These are phyloP conservation scores for Colletotrichum limetticola DNA, from an alignment of 2,329 filamentous ascomycete species.

Conservation along the genomic window DNA sequence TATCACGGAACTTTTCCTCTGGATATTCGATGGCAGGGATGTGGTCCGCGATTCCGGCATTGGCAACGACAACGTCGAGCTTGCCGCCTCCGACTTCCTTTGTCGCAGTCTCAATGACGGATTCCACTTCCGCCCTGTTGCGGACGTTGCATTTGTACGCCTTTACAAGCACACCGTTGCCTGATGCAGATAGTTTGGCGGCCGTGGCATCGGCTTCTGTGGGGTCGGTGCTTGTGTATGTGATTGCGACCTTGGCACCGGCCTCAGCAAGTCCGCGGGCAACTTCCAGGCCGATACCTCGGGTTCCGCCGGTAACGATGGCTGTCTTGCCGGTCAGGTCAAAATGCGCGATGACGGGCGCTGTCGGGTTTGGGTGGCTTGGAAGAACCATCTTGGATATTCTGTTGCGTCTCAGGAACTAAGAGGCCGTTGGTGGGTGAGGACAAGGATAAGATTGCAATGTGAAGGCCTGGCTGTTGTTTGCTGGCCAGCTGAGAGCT, in stretches of 20 bases:
- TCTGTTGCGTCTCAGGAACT: not conserved
- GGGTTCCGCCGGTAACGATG: slow-evolving; percentile 27
- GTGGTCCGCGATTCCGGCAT: slow-evolving; percentile 51
- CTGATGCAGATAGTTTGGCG: slow-evolving; percentile 26
- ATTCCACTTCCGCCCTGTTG: slow-evolving; percentile 42
- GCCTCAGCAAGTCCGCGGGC: slow-evolving; percentile 26
- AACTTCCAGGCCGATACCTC: slow-evolving; percentile 27
- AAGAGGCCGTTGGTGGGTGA: not conserved
- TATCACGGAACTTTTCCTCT: slow-evolving; percentile 48
- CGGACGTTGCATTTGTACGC: slow-evolving; percentile 52
- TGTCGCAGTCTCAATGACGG: slow-evolving; percentile 41
- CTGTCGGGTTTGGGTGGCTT: slow-evolving; percentile 23
- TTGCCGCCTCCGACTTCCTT: slow-evolving; percentile 48
- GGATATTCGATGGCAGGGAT: slow-evolving; percentile 51
- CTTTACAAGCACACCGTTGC: slow-evolving; percentile 39
- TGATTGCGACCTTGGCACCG: slow-evolving; percentile 29
- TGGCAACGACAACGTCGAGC: slow-evolving; percentile 54
- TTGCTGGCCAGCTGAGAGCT: slow-evolving; percentile 3
- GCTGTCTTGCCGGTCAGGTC: slow-evolving; percentile 34
- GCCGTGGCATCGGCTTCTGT: slow-evolving; percentile 26
- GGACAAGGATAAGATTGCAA: not conserved
- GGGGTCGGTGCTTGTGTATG: slow-evolving; percentile 29
- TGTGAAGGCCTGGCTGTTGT: not conserved
- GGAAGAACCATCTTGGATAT: slow-evolving; percentile 23
- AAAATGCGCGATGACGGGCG: slow-evolving; percentile 27